phyloP scores from a whole-genome alignment of 176 grass and related monocot species.

The Calamus simplicifolius region DNA sequence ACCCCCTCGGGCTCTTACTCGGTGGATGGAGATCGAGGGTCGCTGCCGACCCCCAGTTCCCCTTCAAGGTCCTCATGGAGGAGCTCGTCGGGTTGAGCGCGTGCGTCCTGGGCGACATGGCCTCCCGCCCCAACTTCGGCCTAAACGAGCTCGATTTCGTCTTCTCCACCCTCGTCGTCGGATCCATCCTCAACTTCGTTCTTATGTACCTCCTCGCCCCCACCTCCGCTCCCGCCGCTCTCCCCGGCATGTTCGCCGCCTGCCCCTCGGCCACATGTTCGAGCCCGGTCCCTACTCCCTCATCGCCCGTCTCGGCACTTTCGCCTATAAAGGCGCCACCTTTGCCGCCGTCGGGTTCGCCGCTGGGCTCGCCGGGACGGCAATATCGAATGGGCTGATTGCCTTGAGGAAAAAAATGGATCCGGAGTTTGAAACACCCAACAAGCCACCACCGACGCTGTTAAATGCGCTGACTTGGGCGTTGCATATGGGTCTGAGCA shows the following conservation, averaged over 20 bases:
- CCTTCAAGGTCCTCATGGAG: conserved; percentile 2
- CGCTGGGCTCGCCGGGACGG: neutral
- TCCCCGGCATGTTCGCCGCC: neutral
- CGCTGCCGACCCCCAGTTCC: neutral
- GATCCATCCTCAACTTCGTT: conserved; percentile 3
- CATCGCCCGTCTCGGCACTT: neutral
- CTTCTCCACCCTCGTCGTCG: conserved; percentile 2
- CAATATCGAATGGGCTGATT: neutral
- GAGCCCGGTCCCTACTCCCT: conserved; percentile 2
- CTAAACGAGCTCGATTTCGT: conserved; percentile 4
- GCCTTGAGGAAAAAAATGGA: conserved; percentile 1
- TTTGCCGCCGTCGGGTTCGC: neutral
- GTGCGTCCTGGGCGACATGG: conserved; percentile 1
- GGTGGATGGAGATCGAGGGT: neutral
- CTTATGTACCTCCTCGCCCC: conserved; percentile 11
- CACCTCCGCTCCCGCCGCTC: neutral
- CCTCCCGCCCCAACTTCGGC: neutral
- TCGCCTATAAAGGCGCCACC: conserved; percentile 1
- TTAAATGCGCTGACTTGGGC: conserved; percentile 1
- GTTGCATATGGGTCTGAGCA: conserved; percentile 6
- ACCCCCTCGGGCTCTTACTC: neutral
- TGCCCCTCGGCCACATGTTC: conserved; percentile 2
- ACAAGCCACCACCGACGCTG: conserved; percentile 4
- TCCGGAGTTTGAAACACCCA: neutral
- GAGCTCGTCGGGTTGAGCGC: conserved; percentile 1